Conservation (phyloP, 495 filamentous ascomycete species). For the Xylaria intraflava region DNA sequence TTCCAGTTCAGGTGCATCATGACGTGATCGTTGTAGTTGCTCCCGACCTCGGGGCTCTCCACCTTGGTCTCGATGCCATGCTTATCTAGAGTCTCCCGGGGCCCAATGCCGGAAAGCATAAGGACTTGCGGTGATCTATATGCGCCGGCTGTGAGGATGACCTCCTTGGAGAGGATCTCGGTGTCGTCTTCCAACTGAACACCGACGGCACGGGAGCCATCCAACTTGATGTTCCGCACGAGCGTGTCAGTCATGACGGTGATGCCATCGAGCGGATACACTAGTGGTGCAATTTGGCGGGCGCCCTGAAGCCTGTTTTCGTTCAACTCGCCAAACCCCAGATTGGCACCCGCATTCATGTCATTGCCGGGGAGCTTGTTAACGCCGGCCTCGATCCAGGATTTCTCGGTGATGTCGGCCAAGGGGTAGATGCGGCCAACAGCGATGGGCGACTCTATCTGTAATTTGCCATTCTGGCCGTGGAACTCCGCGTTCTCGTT, state of each 20-base stretch:
- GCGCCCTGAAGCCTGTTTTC: slow-evolving; percentile 32
- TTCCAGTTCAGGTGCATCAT: slow-evolving; percentile 21
- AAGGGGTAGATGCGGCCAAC: slow-evolving; percentile 29
- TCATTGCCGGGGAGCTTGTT: slow-evolving; percentile 30
- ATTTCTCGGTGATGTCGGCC: slow-evolving; percentile 11
- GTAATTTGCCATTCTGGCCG: slow-evolving; percentile 41
- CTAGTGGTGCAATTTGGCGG: slow-evolving; percentile 28
- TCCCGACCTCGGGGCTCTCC: slow-evolving; percentile 43
- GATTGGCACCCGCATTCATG: slow-evolving; percentile 35
- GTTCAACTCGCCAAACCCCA: slow-evolving; percentile 24
- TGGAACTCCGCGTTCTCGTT: slow-evolving; percentile 30
- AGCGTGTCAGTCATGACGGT: slow-evolving; percentile 26
- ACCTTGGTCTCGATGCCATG: slow-evolving; percentile 41
- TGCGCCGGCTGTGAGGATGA: slow-evolving; percentile 48
- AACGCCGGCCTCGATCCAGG: slow-evolving; percentile 43
- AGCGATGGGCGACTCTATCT: slow-evolving; percentile 39
- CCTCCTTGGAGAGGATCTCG: slow-evolving; percentile 30
- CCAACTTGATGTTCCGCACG: slow-evolving; percentile 21
- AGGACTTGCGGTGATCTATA: slow-evolving; percentile 50
- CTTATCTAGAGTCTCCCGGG: slow-evolving; percentile 34
- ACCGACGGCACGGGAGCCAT: slow-evolving; percentile 18
- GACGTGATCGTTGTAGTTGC: slow-evolving; percentile 48
- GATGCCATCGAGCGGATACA: slow-evolving; percentile 26
- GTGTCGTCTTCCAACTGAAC: slow-evolving; percentile 23
- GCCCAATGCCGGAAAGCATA: slow-evolving; percentile 54